These are phyloP conservation scores for Penicillium psychrofluorescens DNA, from an alignment of 495 filamentous ascomycete species.

Conservation along the genomic window DNA sequence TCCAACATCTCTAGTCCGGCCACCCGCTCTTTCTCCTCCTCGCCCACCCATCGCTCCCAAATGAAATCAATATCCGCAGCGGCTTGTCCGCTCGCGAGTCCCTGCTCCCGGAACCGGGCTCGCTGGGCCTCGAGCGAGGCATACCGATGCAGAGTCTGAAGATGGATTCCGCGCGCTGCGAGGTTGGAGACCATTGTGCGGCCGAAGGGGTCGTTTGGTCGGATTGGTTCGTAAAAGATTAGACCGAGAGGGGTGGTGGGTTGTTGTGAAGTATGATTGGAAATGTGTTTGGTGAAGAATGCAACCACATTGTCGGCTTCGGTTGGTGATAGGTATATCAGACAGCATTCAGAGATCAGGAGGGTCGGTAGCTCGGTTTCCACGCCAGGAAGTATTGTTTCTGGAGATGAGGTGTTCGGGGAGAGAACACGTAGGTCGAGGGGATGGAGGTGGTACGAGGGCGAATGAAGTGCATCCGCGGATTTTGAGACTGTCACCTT, in stretches of 20 bases:
- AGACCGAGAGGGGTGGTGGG: constrained; percentile 45
- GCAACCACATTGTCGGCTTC: constrained; percentile 57
- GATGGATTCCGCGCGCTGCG: constrained; percentile 69
- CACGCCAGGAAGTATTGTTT: constrained; percentile 21
- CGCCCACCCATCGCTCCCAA: constrained; percentile 65
- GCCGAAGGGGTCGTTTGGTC: constrained; percentile 78
- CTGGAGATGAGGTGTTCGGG: constrained; percentile 10
- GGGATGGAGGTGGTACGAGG: constrained; percentile 66
- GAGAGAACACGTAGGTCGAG: constrained; percentile 67
- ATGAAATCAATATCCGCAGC: constrained; percentile 66
- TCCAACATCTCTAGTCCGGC: constrained; percentile 79
- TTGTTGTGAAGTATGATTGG: constrained; percentile 5
- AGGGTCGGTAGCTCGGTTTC: constrained; percentile 64
- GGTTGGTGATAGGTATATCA: constrained; percentile 69
- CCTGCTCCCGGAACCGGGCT: constrained; percentile 50
- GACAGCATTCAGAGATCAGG: constrained; percentile 86
- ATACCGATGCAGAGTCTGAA: constrained; percentile 75
- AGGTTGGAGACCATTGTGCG: constrained; percentile 87
- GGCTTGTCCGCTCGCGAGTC: constrained; percentile 48
- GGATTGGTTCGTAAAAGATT: constrained; percentile 84
- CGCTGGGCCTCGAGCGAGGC: constrained; percentile 58
- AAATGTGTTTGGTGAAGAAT: constrained; percentile 54
- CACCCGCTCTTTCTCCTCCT: constrained; percentile 74
- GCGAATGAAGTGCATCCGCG: constrained; percentile 36
- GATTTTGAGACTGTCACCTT: constrained; percentile 27